Conservation (phyloP, 768 basidiomycete genomes). For the Serendipita sp. region DNA sequence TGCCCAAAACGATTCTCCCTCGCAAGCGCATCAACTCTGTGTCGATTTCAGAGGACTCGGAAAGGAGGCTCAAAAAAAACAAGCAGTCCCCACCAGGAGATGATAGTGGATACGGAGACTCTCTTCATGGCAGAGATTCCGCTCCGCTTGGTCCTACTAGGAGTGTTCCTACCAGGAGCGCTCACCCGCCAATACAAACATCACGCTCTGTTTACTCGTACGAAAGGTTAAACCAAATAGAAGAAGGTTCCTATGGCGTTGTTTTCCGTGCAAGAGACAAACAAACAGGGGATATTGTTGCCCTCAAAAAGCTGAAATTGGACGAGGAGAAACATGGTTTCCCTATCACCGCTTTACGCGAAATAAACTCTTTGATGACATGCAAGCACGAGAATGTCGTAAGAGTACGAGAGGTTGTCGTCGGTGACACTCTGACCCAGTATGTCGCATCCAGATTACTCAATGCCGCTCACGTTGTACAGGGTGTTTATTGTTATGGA, state of each 20-base stretch:
- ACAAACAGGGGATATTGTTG: conserved; percentile 87
- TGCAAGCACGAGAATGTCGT: conserved; percentile 95
- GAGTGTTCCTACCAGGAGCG: conserved; percentile 46
- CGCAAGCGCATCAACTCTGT: neutral
- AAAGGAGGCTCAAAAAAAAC: neutral
- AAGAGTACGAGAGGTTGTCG: conserved; percentile 90
- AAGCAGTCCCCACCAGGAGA: neutral
- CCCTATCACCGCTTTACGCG: conserved; percentile 89
- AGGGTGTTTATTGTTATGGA: conserved; percentile 99
- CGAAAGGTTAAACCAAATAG: conserved; percentile 90
- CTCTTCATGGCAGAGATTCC: neutral
- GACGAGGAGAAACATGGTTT: conserved; percentile 99
- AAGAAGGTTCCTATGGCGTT: conserved; percentile 95
- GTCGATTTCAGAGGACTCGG: neutral
- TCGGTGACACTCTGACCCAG: conserved; percentile 97
- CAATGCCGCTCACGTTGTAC: neutral
- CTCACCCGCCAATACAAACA: conserved; percentile 63
- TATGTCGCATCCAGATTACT: conserved; percentile 33
- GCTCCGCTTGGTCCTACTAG: neutral
- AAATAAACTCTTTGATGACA: conserved; percentile 90
- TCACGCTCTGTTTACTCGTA: conserved; percentile 91
- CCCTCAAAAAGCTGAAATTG: conserved; percentile 92
- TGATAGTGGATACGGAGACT: too few relatives aligned
- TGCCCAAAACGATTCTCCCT: neutral
- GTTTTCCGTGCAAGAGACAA: conserved; percentile 95